These are phyloP conservation scores for Fusarium redolens DNA, from an alignment of 2,329 filamentous ascomycete genomes.

Conservation along the genomic window DNA sequence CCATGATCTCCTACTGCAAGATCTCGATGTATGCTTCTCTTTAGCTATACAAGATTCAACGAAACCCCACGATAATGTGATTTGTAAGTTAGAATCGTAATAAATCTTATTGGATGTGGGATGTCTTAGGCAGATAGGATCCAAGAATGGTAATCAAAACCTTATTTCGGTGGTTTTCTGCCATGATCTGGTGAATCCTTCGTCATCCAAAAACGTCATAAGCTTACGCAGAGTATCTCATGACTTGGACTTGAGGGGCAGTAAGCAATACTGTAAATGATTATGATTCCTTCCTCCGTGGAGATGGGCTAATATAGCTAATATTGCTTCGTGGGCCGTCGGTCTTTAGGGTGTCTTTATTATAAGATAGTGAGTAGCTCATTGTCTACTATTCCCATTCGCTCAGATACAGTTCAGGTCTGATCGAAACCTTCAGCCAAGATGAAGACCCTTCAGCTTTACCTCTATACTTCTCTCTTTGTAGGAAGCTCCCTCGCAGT, in stretches of 20 bases:
- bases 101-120: too few species aligned
- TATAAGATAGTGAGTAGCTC: not conserved
- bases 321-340: not conserved
- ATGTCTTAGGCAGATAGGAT: accelerated
- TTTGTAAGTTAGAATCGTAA: not conserved
- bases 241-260: not conserved
- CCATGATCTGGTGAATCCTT: accelerated
- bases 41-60: not conserved
- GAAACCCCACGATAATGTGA: not conserved
- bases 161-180: accelerated
- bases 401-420: too few species aligned
- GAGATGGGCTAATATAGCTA: accelerated
- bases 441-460: not conserved
- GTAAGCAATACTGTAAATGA: not conserved
- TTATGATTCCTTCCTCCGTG: accelerated
- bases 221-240: not conserved
- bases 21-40: too few species aligned
- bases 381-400: not conserved
- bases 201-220: not conserved
- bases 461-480: not conserved
- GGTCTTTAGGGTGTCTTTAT: too few species aligned
- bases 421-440: accelerated
- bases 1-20: not conserved
- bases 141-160: accelerated
- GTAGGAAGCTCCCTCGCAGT: not conserved